Evolutionary conservation across 176 grass and related monocot genomes (phyloP).

Genomic region (Avena sativa): DNA sequence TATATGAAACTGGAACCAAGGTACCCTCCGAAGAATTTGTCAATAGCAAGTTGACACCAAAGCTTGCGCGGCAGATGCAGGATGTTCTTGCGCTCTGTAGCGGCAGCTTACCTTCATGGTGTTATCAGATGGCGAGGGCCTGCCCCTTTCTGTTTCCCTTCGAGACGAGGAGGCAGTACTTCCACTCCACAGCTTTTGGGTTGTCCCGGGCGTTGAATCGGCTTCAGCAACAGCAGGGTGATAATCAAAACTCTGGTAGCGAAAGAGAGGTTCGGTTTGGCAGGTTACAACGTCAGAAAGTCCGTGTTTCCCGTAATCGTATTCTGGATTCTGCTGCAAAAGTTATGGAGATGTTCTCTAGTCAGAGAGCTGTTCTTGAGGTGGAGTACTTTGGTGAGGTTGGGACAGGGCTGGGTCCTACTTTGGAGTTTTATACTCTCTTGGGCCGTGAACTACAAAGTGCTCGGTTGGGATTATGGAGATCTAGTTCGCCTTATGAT

Average conservation of each 20-base stretch:
- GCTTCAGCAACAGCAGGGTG: slow-evolving; percentile 87
- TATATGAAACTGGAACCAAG: slow-evolving; percentile 58
- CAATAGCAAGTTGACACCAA: slow-evolving; percentile 85
- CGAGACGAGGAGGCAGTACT: slow-evolving; percentile 87
- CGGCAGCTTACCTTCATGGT: slow-evolving; percentile 86
- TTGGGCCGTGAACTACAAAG: slow-evolving; percentile 77
- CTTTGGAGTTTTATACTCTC: slow-evolving; percentile 90
- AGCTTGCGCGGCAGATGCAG: slow-evolving; percentile 85
- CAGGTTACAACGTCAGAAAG: slow-evolving; percentile 75
- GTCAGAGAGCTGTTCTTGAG: slow-evolving; percentile 72
- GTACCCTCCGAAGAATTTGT: slow-evolving; percentile 80
- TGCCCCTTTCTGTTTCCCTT: slow-evolving; percentile 94
- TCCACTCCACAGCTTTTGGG: slow-evolving; percentile 89
- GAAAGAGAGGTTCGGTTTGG: slow-evolving; percentile 83
- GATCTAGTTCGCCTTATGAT: slow-evolving; percentile 57
- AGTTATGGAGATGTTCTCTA: slow-evolving; percentile 85
- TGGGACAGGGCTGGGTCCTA: slow-evolving; percentile 87
- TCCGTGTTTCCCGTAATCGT: slow-evolving; percentile 78
- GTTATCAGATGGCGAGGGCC: slow-evolving; percentile 78
- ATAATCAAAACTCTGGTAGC: slow-evolving; percentile 59
- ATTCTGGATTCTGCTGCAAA: slow-evolving; percentile 79
- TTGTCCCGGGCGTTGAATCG: slow-evolving; percentile 83
- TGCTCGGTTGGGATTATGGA: slow-evolving; percentile 71
- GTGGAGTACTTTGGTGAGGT: slow-evolving; percentile 92
- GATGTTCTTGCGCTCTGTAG: slow-evolving; percentile 87